Conservation (phyloP, 2,329 filamentous ascomycete species). For the Nigrospora oryzae region DNA sequence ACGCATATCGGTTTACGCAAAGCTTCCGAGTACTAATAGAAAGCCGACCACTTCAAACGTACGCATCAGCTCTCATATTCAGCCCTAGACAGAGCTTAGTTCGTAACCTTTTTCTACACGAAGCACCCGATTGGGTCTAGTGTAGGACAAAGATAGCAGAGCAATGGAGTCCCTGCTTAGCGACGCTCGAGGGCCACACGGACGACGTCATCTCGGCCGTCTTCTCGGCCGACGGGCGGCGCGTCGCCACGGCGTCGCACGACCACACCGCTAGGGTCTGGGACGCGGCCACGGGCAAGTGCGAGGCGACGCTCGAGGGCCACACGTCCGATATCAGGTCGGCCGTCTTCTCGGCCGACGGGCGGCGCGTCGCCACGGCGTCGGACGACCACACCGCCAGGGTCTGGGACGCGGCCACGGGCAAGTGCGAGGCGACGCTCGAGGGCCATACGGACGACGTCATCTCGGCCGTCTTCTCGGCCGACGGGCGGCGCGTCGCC, state of each 20-base stretch:
- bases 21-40: constrained; percentile 16
- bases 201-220: neutral
- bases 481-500: neutral
- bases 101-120: constrained; percentile 6
- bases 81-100: constrained; percentile 14
- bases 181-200: neutral
- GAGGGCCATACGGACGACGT: neutral
- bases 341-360: constrained; percentile 1
- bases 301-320: neutral
- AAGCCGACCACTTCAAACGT: constrained; percentile 21
- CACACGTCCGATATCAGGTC: neutral
- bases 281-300: neutral
- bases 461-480: neutral
- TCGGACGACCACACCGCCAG: neutral
- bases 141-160: constrained; percentile 2
- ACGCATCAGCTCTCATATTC: constrained; percentile 22
- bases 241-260: neutral
- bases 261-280: neutral
- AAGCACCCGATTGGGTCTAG: constrained; percentile 10
- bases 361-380: neutral
- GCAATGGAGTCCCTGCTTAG: constrained; percentile 2
- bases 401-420: neutral
- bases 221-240: constrained; percentile 1
- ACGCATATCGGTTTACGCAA: constrained; percentile 20
- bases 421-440: neutral